Conservation (phyloP, 768 basidiomycete genomes). For the Chalciporus sphaerocephalus region DNA sequence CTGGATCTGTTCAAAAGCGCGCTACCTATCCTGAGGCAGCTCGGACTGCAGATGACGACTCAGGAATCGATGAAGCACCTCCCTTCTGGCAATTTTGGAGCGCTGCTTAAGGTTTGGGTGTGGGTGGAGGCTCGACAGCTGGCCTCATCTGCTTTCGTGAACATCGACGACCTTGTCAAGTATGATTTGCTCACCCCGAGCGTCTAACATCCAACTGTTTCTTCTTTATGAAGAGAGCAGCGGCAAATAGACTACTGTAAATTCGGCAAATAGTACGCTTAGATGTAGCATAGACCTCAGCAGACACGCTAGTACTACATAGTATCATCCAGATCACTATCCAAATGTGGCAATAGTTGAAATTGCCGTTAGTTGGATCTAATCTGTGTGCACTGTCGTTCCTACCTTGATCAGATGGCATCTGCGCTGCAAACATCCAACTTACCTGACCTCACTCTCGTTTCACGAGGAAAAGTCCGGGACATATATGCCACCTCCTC, state of each 20-base stretch:
- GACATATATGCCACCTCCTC: conserved; percentile 84
- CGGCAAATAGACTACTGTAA: conserved; percentile 13
- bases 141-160: conserved; percentile 70
- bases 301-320: too few relatives aligned
- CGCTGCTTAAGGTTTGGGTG: conserved; percentile 93
- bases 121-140: conserved; percentile 90
- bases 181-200: conserved; percentile 70
- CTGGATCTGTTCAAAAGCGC: conserved; percentile 95
- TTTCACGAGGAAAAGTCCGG: conserved; percentile 93
- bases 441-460: conserved; percentile 57
- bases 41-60: conserved; percentile 88
- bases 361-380: background rate
- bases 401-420: conserved; percentile 16
- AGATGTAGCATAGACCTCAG: conserved; percentile 18
- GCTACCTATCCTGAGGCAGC: conserved; percentile 85
- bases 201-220: conserved; percentile 40
- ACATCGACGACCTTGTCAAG: conserved; percentile 82
- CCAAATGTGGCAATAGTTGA: background rate
- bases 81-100: conserved; percentile 69
- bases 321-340: background rate
- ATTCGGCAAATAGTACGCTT: conserved; percentile 1
- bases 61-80: conserved; percentile 58
- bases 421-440: conserved; percentile 50
- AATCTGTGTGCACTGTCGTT: background rate
- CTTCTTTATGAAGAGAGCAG: background rate